Evolutionary conservation across 1,139 yeast genomes (phyloP).

Genomic region (Nakaseomyces delphensis): DNA sequence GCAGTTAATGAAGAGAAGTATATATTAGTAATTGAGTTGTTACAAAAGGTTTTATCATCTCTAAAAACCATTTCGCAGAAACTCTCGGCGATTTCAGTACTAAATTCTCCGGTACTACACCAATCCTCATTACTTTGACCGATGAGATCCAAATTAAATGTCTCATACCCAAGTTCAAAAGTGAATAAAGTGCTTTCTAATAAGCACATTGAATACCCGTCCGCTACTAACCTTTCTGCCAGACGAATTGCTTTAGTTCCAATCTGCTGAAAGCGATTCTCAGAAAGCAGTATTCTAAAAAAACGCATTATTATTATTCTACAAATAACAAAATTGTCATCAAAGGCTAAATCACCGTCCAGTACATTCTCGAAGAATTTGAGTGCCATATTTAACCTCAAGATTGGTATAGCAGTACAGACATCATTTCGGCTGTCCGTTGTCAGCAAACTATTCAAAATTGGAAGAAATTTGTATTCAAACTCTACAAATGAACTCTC

Average conservation of each 20-base stretch:
- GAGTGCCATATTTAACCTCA: constrained; percentile 54
- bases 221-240: constrained; percentile 37
- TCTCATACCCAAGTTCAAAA: constrained; percentile 39
- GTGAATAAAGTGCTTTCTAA: constrained; percentile 34
- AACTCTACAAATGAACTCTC: constrained; percentile 35
- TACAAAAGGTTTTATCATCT: constrained; percentile 1
- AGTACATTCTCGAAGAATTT: constrained; percentile 47
- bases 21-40: neutral
- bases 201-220: constrained; percentile 42
- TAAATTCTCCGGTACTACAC: constrained; percentile 19
- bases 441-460: constrained; percentile 42
- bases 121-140: constrained; percentile 28
- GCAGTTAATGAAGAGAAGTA: neutral
- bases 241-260: constrained; percentile 11
- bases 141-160: constrained; percentile 38
- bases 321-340: constrained; percentile 41
- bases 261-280: constrained; percentile 14
- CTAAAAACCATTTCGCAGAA: constrained; percentile 12
- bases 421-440: constrained; percentile 13
- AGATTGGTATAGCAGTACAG: constrained; percentile 35
- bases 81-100: neutral
- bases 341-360: constrained; percentile 55
- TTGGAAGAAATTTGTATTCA: constrained; percentile 42
- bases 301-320: constrained; percentile 48
- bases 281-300: constrained; percentile 30